Evolutionary conservation across 225 moss, liverwort and hornwort species (phyloP).

Genomic region (Marchantia polymorpha): DNA sequence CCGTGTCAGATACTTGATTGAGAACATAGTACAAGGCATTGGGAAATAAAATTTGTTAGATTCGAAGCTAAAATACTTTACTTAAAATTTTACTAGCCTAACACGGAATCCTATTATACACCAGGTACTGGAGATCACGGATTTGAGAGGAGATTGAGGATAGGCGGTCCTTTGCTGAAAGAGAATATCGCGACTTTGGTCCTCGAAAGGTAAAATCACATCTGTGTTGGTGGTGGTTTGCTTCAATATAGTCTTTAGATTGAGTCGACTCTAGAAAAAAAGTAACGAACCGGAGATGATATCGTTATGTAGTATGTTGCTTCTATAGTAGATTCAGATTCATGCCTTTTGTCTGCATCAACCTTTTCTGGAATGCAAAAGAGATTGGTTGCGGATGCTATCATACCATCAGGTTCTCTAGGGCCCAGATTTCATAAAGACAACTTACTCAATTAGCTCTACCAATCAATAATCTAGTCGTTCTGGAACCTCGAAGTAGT

Average conservation of each 20-base stretch:
- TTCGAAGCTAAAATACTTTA: neutral
- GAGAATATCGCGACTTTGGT: slow-evolving; percentile 89
- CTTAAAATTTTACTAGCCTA: neutral
- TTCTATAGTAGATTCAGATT: neutral
- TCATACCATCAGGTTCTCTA: no score
- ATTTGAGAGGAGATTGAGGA: slow-evolving; percentile 75
- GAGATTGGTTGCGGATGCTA: neutral
- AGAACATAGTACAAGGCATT: no score
- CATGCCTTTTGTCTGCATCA: neutral
- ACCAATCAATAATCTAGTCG: neutral
- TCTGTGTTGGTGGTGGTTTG: neutral
- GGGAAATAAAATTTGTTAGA: no score
- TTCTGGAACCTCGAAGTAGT: neutral
- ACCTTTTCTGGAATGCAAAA: neutral
- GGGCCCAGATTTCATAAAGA: no score
- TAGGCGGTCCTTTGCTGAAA: slow-evolving; percentile 83
- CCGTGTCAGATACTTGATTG: no score
- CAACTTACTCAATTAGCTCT: neutral
- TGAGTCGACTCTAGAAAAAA: neutral
- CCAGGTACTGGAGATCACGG: slow-evolving; percentile 97
- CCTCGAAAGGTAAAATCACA: slow-evolving; percentile 63
- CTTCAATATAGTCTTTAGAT: neutral
- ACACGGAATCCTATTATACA: neutral
- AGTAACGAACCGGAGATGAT: neutral
- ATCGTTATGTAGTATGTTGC: neutral